Conservation (phyloP, 106 monocot genomes). For the Triglochin maritima region DNA sequence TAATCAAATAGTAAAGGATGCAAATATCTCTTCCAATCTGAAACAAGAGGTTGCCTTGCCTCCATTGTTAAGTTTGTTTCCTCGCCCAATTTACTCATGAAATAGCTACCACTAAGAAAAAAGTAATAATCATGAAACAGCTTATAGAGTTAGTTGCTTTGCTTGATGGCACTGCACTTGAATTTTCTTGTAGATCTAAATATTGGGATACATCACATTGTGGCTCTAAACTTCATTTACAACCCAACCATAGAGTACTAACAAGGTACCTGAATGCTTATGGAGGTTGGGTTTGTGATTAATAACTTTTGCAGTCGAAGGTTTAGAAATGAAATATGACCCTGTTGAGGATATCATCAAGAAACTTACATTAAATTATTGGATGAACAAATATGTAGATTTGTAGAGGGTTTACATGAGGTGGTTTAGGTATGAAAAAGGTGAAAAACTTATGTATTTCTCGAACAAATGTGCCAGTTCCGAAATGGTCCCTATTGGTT, state of each 20-base stretch:
- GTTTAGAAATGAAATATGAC: too few species aligned
- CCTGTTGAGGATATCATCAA: too few species aligned
- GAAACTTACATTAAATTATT: too few species aligned
- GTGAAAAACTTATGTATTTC: too few species aligned
- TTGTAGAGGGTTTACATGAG: not conserved
- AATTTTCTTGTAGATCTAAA: not conserved
- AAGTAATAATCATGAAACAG: not conserved
- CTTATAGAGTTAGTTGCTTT: not conserved
- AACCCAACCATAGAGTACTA: too few species aligned
- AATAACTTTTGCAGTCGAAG: too few species aligned
- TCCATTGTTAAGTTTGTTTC: not conserved
- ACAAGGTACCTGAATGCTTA: too few species aligned
- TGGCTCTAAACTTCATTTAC: not conserved
- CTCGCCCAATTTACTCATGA: not conserved
- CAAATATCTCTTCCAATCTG: slow-evolving; percentile 10
- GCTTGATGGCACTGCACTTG: too few species aligned
- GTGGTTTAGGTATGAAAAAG: not conserved
- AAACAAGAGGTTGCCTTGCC: slow-evolving; percentile 19
- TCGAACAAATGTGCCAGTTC: too few species aligned
- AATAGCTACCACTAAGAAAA: too few species aligned
- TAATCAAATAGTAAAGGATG: slow-evolving; percentile 23
- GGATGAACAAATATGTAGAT: too few species aligned
- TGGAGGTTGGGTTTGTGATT: too few species aligned
- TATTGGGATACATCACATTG: not conserved
- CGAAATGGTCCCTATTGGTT: not conserved